Conservation (phyloP, 1,139 yeast species). For the Sugiyamaella novakii region DNA sequence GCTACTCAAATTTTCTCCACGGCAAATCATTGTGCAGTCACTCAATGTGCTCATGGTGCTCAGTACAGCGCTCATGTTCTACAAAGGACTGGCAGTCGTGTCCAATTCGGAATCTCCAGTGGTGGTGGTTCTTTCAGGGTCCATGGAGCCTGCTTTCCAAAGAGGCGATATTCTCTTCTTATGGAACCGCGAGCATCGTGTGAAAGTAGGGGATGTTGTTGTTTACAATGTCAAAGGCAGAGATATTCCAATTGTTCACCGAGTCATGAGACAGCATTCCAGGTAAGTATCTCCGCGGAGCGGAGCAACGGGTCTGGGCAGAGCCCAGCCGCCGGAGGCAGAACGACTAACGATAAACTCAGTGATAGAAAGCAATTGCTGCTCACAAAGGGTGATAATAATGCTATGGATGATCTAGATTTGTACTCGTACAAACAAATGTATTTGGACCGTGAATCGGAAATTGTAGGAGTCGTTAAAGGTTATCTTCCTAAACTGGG, state of each 20-base stretch:
- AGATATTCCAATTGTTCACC: constrained; percentile 90
- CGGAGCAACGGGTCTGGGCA: constrained; percentile 1
- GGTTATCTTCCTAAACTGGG: constrained; percentile 93
- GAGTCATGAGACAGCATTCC: constrained; percentile 81
- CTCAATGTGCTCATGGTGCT: constrained; percentile 76
- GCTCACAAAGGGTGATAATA: constrained; percentile 95
- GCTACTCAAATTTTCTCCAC: constrained; percentile 28
- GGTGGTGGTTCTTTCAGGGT: constrained; percentile 95
- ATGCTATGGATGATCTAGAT: constrained; percentile 86
- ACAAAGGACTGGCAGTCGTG: constrained; percentile 79
- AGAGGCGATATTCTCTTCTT: constrained; percentile 91
- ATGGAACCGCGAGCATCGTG: constrained; percentile 76
- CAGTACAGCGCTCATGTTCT: constrained; percentile 86
- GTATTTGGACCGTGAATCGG: constrained; percentile 73
- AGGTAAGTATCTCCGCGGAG: constrained; percentile 31
- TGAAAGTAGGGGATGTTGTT: constrained; percentile 90
- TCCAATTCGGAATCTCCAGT: constrained; percentile 90
- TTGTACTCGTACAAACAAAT: constrained; percentile 76
- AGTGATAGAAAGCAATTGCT: constrained; percentile 61
- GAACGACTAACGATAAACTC: constrained; percentile 5
- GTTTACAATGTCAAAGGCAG: constrained; percentile 87
- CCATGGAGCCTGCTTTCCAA: constrained; percentile 99
- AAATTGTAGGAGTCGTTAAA: constrained; percentile 86
- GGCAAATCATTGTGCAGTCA: constrained; percentile 52
- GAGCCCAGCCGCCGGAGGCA: constrained; percentile 1